Percentiles rank a stretch among this genome's conserved stretches.
phyloP scores from a whole-genome alignment of 441 rosid species.

The Populus tomentosa region DNA sequence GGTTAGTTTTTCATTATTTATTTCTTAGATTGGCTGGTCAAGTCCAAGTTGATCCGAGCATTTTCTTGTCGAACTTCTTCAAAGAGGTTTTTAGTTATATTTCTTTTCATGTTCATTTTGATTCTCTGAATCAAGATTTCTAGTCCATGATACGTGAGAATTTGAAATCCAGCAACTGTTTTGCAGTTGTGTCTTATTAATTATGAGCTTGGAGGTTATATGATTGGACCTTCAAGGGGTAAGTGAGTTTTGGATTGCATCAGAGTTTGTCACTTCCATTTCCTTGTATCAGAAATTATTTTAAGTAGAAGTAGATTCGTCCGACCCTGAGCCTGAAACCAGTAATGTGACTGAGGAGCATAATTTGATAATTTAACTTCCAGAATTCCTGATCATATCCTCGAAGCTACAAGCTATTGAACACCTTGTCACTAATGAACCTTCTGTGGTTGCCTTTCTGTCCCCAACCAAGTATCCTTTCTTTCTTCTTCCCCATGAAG shows the following conservation, averaged over 20 bases:
- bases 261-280: not conserved
- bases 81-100: conserved; percentile 15
- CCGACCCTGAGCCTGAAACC: not conserved
- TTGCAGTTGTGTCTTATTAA: not conserved
- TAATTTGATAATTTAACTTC: not conserved
- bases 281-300: not conserved
- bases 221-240: not conserved
- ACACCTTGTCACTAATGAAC: not conserved
- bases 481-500: not conserved
- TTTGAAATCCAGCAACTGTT: not conserved
- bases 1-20: conserved; percentile 17
- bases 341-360: not conserved
- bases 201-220: not conserved
- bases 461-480: not conserved
- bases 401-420: not conserved
- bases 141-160: not conserved
- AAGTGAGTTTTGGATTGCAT: not conserved
- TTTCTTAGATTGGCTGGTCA: conserved; percentile 25
- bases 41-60: conserved; percentile 17
- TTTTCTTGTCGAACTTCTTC: conserved; percentile 23
- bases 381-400: not conserved
- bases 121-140: conserved; percentile 3
- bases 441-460: not conserved
- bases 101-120: not conserved
- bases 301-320: not conserved